Conservation (phyloP, 1,139 yeast genomes). For the Hansenula lynferdii region DNA sequence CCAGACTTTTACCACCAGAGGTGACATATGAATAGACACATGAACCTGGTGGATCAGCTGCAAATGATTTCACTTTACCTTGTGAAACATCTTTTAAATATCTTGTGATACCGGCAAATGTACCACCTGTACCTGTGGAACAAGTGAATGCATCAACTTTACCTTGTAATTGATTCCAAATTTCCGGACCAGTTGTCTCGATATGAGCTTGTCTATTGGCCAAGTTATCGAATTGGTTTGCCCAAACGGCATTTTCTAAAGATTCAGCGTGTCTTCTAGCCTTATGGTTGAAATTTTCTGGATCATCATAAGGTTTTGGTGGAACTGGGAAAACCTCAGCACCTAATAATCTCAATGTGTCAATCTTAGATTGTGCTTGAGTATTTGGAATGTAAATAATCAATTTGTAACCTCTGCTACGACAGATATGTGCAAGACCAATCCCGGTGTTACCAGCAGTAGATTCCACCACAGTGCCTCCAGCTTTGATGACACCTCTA, state of each 20-base stretch:
- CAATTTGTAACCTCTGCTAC: constrained; percentile 19
- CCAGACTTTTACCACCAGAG: constrained; percentile 15
- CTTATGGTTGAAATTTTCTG: constrained; percentile 14
- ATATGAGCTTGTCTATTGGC: constrained; percentile 18
- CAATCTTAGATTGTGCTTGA: constrained; percentile 15
- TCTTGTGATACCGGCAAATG: constrained; percentile 14
- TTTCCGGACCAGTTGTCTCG: constrained; percentile 20
- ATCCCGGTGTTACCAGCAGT: constrained; percentile 24
- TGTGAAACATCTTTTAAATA: constrained; percentile 11
- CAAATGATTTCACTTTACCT: constrained; percentile 10
- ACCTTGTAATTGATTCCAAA: constrained; percentile 19
- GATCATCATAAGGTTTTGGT: constrained; percentile 14
- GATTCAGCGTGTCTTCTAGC: constrained; percentile 16
- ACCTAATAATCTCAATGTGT: constrained; percentile 13
- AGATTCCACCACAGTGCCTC: constrained; percentile 37
- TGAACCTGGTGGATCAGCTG: constrained; percentile 20
- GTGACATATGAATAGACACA: constrained; percentile 17
- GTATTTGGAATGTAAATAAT: constrained; percentile 17
- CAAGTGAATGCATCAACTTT: constrained; percentile 17
- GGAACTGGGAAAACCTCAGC: constrained; percentile 14
- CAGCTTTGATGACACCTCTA: constrained; percentile 56
- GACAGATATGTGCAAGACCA: constrained; percentile 15
- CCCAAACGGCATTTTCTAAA: constrained; percentile 12
- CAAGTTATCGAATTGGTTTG: constrained; percentile 17
- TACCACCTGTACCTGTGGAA: constrained; percentile 21